Percentiles rank a stretch among this genome's conserved stretches.
Evolutionary conservation across 768 basidiomycete genomes (phyloP).

Genomic region (Pleurotus salmoneostramineus): DNA sequence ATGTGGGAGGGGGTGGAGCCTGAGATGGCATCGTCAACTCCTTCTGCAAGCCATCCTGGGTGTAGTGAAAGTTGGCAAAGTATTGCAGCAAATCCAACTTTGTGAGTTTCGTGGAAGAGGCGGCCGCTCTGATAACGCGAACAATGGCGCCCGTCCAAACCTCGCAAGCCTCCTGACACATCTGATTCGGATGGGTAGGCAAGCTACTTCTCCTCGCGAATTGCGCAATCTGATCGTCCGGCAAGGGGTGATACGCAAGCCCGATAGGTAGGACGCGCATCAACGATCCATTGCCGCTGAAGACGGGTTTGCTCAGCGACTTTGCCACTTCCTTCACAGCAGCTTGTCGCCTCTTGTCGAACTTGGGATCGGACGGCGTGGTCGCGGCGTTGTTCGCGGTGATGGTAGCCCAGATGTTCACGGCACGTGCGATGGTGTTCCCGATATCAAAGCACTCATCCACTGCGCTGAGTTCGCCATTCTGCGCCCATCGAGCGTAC

Average conservation of each 20-base stretch:
- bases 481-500: constrained; percentile 28
- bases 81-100: constrained; percentile 36
- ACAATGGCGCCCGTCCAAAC: constrained; percentile 33
- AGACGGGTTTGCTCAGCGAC: constrained; percentile 20
- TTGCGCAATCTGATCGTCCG: constrained; percentile 22
- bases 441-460: constrained; percentile 38
- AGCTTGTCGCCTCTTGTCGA: neutral
- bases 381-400: neutral
- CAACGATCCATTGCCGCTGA: constrained; percentile 37
- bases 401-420: constrained; percentile 12
- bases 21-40: constrained; percentile 26
- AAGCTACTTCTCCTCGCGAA: constrained; percentile 35
- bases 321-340: constrained; percentile 24
- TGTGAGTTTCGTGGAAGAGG: constrained; percentile 18
- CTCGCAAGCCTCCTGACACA: constrained; percentile 39
- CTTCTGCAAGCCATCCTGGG: constrained; percentile 23
- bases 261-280: constrained; percentile 44
- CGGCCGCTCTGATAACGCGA: constrained; percentile 26
- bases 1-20: constrained; percentile 13
- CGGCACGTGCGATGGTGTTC: constrained; percentile 26
- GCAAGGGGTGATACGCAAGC: constrained; percentile 34
- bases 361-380: neutral
- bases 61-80: constrained; percentile 34
- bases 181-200: constrained; percentile 36
- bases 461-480: constrained; percentile 29